Percentiles rank a stretch among this genome's conserved stretches.
Conservation (phyloP, 768 basidiomycete genomes). For the Xerocomellus dryophilus region DNA sequence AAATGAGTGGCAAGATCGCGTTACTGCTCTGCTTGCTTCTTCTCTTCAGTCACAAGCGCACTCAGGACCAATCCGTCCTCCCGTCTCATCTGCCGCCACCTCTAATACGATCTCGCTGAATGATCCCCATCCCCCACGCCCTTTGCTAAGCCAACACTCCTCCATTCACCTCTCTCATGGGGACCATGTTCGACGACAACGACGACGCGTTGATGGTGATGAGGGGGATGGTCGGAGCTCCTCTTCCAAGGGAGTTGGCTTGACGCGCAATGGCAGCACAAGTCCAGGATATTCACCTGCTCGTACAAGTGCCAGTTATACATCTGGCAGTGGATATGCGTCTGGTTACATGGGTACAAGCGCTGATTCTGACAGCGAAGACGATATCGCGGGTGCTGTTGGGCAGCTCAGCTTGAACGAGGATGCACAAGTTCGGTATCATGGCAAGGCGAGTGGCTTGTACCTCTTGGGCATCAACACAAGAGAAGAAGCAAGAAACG, state of each 20-base stretch:
- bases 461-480: slow-evolving; percentile 66
- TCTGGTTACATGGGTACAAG: slow-evolving; percentile 30
- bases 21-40: slow-evolving; percentile 32
- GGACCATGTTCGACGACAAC: slow-evolving; percentile 44
- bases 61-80: background rate
- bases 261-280: slow-evolving; percentile 15
- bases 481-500: slow-evolving; percentile 61
- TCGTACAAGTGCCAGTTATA: slow-evolving; percentile 8
- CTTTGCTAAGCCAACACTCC: slow-evolving; percentile 5
- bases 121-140: slow-evolving; percentile 11
- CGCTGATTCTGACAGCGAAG: slow-evolving; percentile 38
- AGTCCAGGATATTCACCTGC: slow-evolving; percentile 20
- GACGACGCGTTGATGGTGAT: slow-evolving; percentile 43
- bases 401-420: slow-evolving; percentile 88
- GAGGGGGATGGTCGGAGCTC: background rate
- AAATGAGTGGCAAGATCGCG: slow-evolving; percentile 80
- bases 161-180: slow-evolving; percentile 19
- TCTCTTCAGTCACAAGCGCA: slow-evolving; percentile 16
- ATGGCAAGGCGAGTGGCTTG: slow-evolving; percentile 81
- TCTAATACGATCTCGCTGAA: slow-evolving; percentile 10
- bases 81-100: background rate
- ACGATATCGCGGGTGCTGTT: slow-evolving; percentile 62
- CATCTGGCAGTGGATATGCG: slow-evolving; percentile 19
- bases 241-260: slow-evolving; percentile 7
- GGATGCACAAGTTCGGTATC: slow-evolving; percentile 80